Base-by-base conservation (phyloP, 2,329 filamentous ascomycete genomes). In the Plectosphaerella plurivora region DNA sequence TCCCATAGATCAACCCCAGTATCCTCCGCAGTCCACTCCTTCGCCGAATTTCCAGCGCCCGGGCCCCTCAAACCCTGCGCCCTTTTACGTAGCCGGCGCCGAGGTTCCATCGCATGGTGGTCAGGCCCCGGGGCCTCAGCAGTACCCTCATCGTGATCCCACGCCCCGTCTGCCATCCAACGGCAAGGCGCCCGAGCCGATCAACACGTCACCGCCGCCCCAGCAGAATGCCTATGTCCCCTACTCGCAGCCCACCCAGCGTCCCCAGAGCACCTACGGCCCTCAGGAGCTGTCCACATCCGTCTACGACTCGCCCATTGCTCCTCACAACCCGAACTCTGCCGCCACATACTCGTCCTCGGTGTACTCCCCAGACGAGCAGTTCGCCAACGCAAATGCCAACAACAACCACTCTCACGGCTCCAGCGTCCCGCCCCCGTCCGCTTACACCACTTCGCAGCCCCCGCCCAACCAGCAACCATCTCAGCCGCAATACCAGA, bases 261-360 rank as follows among this genome's bases (percentile, higher is more conserved):
- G 80, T 15, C 85, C 84, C 4, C 81, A 85, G 62, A 87, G 83
- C 66, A 87, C 82, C 11, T 88, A 87, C 60, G 84, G 85, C 25
- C 82, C 88, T 1, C 89, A 92, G 68, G 89, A 93, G 70, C 75
- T 93, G 46, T 86, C 88, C 24, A 91, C 88, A 1, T 88, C 87
- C 1, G 83, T 82, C 10, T 92, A 91, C 63, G 87, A 91, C 67
- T 88, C 87, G 4, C 88, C 88, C 42, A 78, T 88, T 39, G 81
- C 76, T 12, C 67, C 76, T 6, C 75, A 79, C 63, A 77, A 75
- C 62, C 71, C 73, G 28, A 69, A 64, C 56, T 70, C 71, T 45
- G 65, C 68, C 15, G 68, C 70, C 20, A 70, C 74, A 2, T 80
- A 74, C 59, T 69, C 73, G 3, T 73, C 72, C 42, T 75, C 76